These are phyloP conservation scores for Malania oleifera DNA, from an alignment of 164 flowering plant genomes.

Conservation along the genomic window DNA sequence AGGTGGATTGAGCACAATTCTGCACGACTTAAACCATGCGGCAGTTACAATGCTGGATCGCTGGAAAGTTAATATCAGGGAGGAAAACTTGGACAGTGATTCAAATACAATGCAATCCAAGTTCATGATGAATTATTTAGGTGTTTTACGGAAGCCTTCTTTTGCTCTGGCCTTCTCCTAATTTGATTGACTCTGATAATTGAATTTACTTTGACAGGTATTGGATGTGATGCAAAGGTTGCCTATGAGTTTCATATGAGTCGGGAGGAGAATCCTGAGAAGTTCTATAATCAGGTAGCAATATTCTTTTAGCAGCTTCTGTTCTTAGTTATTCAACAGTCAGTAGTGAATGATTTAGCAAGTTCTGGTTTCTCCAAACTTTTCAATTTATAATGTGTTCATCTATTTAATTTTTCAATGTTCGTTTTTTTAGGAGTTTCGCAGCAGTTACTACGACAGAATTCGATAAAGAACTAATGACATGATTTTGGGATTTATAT, in stretches of 20 bases:
- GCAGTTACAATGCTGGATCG: constrained; percentile 78
- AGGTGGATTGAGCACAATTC: constrained; percentile 52
- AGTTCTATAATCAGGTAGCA: constrained; percentile 60
- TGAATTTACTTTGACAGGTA: constrained; percentile 35
- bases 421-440: no score
- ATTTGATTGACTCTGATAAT: neutral
- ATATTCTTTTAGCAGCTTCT: neutral
- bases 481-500: no score
- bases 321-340: no score
- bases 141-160: constrained; percentile 19
- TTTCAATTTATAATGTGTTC: no score
- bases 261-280: constrained; percentile 68
- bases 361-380: no score
- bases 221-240: constrained; percentile 87
- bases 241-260: constrained; percentile 65
- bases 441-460: no score
- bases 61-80: constrained; percentile 55
- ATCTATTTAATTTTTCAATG: no score
- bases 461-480: no score
- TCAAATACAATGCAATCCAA: constrained; percentile 31
- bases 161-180: neutral
- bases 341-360: no score
- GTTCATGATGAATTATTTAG: constrained; percentile 76
- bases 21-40: constrained; percentile 59
- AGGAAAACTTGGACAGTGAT: constrained; percentile 30